Conservation (phyloP, 169 alveolate species). For the Plasmodium inui region DNA sequence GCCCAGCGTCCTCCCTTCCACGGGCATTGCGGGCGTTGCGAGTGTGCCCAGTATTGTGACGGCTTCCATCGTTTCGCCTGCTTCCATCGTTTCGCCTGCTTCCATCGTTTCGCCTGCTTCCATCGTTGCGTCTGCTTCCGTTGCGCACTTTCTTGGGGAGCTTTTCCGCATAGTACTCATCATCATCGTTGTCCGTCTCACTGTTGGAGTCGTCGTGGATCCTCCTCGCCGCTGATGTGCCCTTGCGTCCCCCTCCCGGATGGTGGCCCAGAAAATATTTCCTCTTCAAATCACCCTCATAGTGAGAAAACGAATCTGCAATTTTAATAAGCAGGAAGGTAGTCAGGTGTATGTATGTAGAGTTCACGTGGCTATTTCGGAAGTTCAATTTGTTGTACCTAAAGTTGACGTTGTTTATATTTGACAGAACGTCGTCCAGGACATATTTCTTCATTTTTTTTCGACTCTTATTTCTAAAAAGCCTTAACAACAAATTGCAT, state of each 20-base stretch:
- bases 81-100: not conserved
- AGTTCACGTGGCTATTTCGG: conserved; percentile 33
- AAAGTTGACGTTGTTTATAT: conserved; percentile 48
- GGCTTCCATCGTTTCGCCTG: not conserved
- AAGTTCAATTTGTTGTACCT: conserved; percentile 53
- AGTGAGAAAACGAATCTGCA: conserved; percentile 44
- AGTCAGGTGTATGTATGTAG: conserved; percentile 48
- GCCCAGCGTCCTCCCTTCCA: not conserved
- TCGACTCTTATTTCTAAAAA: conserved; percentile 5
- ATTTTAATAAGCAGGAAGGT: conserved; percentile 46
- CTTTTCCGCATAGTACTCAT: not conserved
- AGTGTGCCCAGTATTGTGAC: not conserved
- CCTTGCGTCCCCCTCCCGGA: not conserved
- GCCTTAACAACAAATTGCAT: conserved; percentile 18
- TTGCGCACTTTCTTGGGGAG: not conserved
- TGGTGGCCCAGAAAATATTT: not conserved
- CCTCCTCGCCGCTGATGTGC: not conserved
- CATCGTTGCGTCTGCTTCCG: not conserved
- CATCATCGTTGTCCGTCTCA: not conserved
- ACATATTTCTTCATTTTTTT: conserved; percentile 51
- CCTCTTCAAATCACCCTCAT: conserved; percentile 45
- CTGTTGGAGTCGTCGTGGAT: not conserved
- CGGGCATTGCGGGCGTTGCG: not conserved
- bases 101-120: not conserved
- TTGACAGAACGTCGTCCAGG: conserved; percentile 26